phyloP scores from a whole-genome alignment of 305 asterid genomes.

The Ilex paraguariensis region DNA sequence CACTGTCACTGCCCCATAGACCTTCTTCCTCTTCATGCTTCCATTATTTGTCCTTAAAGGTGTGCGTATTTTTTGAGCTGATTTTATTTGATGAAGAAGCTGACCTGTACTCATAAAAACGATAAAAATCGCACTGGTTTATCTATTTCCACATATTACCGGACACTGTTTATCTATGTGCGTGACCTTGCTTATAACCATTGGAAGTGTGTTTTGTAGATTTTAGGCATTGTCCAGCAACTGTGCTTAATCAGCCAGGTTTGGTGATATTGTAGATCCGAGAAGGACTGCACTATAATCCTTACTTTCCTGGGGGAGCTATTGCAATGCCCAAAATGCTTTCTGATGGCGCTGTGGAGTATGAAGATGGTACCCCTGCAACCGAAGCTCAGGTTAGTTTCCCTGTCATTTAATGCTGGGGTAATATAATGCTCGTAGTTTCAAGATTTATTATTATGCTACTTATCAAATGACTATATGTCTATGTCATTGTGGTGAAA shows the following conservation, averaged over 20 bases:
- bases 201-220: too few relatives aligned
- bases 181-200: constrained; percentile 1
- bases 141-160: too few relatives aligned
- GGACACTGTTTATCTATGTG: too few relatives aligned
- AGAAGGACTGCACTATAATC: constrained; percentile 80
- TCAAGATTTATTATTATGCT: not conserved
- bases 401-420: not conserved
- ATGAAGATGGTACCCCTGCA: constrained; percentile 80
- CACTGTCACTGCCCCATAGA: too few relatives aligned
- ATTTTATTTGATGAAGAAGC: too few relatives aligned
- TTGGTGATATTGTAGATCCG: constrained; percentile 45
- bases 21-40: too few relatives aligned
- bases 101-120: too few relatives aligned
- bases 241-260: constrained; percentile 16
- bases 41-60: too few relatives aligned
- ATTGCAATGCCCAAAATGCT: constrained; percentile 96
- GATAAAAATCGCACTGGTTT: too few relatives aligned
- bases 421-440: not conserved
- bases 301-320: constrained; percentile 92
- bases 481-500: not conserved
- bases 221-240: not conserved
- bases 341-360: constrained; percentile 86
- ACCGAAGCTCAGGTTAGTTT: constrained; percentile 72
- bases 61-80: too few relatives aligned
- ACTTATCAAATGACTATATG: not conserved